These are phyloP conservation scores for Plasmodium billcollinsi DNA, from an alignment of 169 alveolate genomes.

Conservation along the genomic window DNA sequence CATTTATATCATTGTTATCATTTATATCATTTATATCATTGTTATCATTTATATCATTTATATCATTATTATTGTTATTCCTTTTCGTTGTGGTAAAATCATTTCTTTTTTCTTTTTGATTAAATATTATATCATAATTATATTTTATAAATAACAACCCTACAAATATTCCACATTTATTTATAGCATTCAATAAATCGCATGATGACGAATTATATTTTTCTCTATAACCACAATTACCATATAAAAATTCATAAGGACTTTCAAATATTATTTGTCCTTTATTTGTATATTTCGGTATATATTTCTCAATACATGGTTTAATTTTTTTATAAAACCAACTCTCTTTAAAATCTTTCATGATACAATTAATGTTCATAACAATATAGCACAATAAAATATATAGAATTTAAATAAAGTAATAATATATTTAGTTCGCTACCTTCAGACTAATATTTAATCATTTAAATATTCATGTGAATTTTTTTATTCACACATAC, in stretches of 20 bases:
- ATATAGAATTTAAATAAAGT: too few species aligned
- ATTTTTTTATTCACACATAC: too few species aligned
- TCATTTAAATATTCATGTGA: too few species aligned
- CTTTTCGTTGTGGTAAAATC: too few species aligned
- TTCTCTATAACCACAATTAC: constrained; percentile 72
- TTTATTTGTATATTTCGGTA: constrained; percentile 21
- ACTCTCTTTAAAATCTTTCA: constrained; percentile 36
- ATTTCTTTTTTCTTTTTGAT: neutral
- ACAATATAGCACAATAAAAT: too few species aligned
- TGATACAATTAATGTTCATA: neutral
- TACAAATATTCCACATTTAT: constrained; percentile 61
- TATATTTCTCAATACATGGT: constrained; percentile 45
- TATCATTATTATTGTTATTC: too few species aligned
- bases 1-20: too few species aligned
- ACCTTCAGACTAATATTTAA: too few species aligned
- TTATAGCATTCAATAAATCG: constrained; percentile 50
- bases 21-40: too few species aligned
- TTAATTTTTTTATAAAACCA: constrained; percentile 37
- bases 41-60: too few species aligned
- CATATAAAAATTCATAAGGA: constrained; percentile 28
- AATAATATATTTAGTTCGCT: too few species aligned
- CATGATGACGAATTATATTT: constrained; percentile 25
- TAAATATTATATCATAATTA: constrained; percentile 21
- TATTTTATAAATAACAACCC: constrained; percentile 63
- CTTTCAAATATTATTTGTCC: constrained; percentile 22